Conservation (phyloP, 352 stramenopile genomes). For the Globisporangium spinosum region DNA sequence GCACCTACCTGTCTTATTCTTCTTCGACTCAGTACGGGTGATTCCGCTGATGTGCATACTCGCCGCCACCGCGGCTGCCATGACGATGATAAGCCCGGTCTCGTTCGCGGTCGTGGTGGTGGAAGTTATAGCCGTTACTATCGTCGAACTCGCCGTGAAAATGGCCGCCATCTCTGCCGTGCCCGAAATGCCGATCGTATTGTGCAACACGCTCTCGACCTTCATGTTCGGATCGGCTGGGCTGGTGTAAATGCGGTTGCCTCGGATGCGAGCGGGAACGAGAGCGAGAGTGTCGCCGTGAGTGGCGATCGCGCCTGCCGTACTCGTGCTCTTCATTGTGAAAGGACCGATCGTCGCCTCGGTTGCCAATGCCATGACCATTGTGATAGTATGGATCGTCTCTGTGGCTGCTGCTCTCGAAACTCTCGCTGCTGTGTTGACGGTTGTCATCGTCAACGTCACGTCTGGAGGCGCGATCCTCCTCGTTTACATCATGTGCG, state of each 20-base stretch:
- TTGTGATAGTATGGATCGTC: background rate
- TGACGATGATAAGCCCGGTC: slow-evolving; percentile 10
- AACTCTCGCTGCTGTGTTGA: background rate
- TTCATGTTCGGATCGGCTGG: background rate
- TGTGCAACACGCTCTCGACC: background rate
- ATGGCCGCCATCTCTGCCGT: background rate
- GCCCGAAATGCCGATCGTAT: background rate
- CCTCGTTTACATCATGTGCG: background rate
- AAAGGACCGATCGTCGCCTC: background rate
- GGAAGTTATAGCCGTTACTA: background rate
- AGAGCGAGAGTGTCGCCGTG: slow-evolving; percentile 6
- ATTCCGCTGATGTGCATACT: slow-evolving; percentile 6
- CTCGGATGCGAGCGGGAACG: slow-evolving; percentile 4
- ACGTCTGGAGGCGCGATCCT: background rate
- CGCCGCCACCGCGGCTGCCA: background rate
- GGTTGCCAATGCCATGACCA: background rate
- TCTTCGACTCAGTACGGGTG: slow-evolving; percentile 8
- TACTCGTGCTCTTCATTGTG: background rate
- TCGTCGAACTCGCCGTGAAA: slow-evolving; percentile 8
- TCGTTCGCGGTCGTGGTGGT: background rate
- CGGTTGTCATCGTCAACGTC: slow-evolving; percentile 1
- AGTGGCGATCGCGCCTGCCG: background rate
- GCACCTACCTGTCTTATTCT: background rate
- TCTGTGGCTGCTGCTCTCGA: background rate
- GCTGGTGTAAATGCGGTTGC: slow-evolving; percentile 1